These are phyloP conservation scores for Striga hermonthica DNA, from an alignment of 305 asterid genomes.

Conservation along the genomic window DNA sequence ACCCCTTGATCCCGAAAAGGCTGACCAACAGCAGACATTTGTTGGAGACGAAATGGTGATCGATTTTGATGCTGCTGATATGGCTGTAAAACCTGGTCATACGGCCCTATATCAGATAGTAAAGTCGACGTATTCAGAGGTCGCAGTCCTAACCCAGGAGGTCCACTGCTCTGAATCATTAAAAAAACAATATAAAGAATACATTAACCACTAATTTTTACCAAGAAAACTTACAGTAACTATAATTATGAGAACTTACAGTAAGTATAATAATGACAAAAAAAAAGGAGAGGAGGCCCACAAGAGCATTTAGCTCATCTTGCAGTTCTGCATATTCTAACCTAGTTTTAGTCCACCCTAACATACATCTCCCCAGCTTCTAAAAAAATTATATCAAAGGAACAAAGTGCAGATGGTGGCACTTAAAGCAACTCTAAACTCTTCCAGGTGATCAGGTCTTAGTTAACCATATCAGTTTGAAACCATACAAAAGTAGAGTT, in stretches of 20 bases:
- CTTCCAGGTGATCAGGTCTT: slow-evolving; percentile 8
- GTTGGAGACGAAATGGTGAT: slow-evolving; percentile 83
- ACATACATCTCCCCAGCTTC: slow-evolving; percentile 10
- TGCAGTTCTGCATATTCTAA: slow-evolving; percentile 24
- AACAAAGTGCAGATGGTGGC: not conserved
- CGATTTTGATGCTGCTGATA: slow-evolving; percentile 85
- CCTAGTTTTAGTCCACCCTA: slow-evolving; percentile 9
- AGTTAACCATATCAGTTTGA: slow-evolving; percentile 20
- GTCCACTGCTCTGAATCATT: slow-evolving; percentile 69
- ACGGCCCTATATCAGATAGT: slow-evolving; percentile 76
- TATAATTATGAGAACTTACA: slow-evolving; percentile 17
- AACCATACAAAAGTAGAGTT: slow-evolving; percentile 22
- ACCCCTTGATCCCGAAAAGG: slow-evolving; percentile 84
- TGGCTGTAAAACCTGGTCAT: slow-evolving; percentile 90
- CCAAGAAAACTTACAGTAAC: slow-evolving; percentile 22
- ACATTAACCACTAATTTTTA: slow-evolving; percentile 23
- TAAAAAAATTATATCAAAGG: slow-evolving; percentile 15
- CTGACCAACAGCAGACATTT: slow-evolving; percentile 77
- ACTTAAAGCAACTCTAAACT: slow-evolving; percentile 7
- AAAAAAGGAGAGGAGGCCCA: slow-evolving; percentile 19
- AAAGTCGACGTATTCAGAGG: slow-evolving; percentile 73
- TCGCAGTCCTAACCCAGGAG: slow-evolving; percentile 72
- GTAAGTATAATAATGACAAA: slow-evolving; percentile 19
- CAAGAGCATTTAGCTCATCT: slow-evolving; percentile 8
- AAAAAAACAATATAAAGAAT: slow-evolving; percentile 14